Conservation (phyloP, 2,329 filamentous ascomycete genomes). For the Fusarium mexicanum region DNA sequence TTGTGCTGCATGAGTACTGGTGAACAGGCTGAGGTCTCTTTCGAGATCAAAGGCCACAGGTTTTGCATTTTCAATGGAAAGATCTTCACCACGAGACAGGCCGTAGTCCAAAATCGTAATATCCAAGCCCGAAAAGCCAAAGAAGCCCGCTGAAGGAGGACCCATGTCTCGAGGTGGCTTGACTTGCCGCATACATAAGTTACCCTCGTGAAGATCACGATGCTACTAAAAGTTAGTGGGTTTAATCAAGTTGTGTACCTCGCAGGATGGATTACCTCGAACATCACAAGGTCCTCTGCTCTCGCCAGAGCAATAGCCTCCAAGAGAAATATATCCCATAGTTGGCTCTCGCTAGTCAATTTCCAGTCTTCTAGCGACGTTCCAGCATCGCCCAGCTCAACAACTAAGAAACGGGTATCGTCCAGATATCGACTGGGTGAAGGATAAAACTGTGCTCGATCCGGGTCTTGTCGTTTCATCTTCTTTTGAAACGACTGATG, state of each 20-base stretch:
- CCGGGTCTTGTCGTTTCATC: constrained; percentile 64
- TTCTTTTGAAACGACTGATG: constrained; percentile 66
- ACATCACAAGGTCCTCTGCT: constrained; percentile 66
- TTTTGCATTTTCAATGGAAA: constrained; percentile 47
- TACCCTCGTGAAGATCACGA: constrained; percentile 72
- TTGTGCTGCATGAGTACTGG: constrained; percentile 67
- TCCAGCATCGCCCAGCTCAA: constrained; percentile 72
- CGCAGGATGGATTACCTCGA: constrained; percentile 59
- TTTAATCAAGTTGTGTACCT: not conserved
- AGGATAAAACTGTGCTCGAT: constrained; percentile 68
- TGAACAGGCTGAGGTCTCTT: constrained; percentile 67
- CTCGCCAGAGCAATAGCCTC: constrained; percentile 68
- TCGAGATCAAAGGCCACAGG: constrained; percentile 68
- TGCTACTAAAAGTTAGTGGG: constrained; percentile 55
- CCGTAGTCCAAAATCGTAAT: constrained; percentile 74
- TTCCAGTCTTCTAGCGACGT: constrained; percentile 67
- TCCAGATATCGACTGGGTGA: constrained; percentile 68
- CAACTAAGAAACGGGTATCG: constrained; percentile 67
- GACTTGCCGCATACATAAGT: constrained; percentile 65
- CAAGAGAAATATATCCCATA: constrained; percentile 72
- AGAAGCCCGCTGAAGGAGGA: constrained; percentile 50
- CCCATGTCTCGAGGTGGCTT: constrained; percentile 47
- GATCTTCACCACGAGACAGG: constrained; percentile 66
- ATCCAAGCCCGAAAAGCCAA: constrained; percentile 69
- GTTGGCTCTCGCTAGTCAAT: constrained; percentile 58